These are phyloP conservation scores for Pseudogymnoascus destructans DNA, from an alignment of 2,329 filamentous ascomycete species.

Conservation along the genomic window DNA sequence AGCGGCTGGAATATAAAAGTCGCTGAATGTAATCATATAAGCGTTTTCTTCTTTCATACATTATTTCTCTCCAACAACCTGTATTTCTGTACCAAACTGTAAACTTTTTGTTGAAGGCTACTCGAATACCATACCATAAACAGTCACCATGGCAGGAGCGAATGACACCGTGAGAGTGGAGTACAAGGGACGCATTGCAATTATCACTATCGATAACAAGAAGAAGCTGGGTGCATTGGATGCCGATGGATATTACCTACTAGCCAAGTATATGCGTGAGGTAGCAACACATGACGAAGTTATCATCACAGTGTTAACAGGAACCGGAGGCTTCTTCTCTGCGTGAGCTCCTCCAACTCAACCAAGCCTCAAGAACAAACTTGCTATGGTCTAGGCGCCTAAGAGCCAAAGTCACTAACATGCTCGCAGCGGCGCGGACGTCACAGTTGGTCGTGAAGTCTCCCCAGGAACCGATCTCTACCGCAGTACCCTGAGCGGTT, in stretches of 20 bases:
- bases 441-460: conserved; percentile 40
- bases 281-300: conserved; percentile 69
- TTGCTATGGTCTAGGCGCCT: background rate
- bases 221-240: conserved; percentile 79
- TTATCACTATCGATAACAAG: conserved; percentile 75
- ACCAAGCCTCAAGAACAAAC: background rate
- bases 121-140: background rate
- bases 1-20: background rate
- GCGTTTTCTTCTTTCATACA: background rate
- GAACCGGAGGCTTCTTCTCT: conserved; percentile 62
- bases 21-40: background rate
- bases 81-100: background rate
- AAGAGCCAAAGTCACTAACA: conserved; percentile 12
- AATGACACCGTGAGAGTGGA: conserved; percentile 31
- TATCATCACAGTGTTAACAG: conserved; percentile 72
- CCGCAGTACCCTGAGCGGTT: conserved; percentile 50
- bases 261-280: conserved; percentile 61
- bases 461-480: conserved; percentile 30
- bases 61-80: background rate
- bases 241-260: conserved; percentile 60
- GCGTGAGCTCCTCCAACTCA: conserved; percentile 45
- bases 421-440: conserved; percentile 58
- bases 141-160: background rate
- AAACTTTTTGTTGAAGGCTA: background rate
- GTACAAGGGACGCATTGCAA: conserved; percentile 57